Conservation (phyloP, 768 basidiomycete genomes). For the Russula sp. region DNA sequence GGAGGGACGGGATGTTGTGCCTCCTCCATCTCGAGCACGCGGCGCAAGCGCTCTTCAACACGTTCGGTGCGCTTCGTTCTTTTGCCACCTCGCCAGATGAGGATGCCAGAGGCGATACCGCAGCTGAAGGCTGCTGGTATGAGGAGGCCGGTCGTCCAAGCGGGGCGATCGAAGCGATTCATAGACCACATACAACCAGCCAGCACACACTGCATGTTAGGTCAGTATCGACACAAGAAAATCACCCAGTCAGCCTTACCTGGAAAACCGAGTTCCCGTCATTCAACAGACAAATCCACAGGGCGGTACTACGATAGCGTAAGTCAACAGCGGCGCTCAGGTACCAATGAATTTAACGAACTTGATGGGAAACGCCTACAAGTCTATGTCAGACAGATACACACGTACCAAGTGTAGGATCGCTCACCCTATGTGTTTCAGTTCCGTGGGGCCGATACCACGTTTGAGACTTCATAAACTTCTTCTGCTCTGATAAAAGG, state of each 20-base stretch:
- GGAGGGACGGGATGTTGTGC: neutral
- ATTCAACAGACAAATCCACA: constrained; percentile 65
- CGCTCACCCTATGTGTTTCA: constrained; percentile 62
- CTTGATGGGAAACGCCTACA: constrained; percentile 66
- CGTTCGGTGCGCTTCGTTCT: constrained; percentile 61
- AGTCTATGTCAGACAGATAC: constrained; percentile 31
- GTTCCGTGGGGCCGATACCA: constrained; percentile 88
- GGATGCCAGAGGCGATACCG: constrained; percentile 64
- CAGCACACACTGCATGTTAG: constrained; percentile 43
- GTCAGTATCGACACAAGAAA: constrained; percentile 9
- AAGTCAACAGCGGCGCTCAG: neutral
- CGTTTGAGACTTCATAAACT: constrained; percentile 66
- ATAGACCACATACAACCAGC: constrained; percentile 80
- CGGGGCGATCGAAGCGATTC: constrained; percentile 61
- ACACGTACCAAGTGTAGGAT: constrained; percentile 10
- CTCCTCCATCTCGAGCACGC: constrained; percentile 35
- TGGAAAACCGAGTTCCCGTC: constrained; percentile 82
- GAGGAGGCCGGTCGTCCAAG: constrained; percentile 61
- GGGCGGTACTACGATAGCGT: constrained; percentile 43
- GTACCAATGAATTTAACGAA: constrained; percentile 28
- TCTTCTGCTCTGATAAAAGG: constrained; percentile 49
- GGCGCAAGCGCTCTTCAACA: constrained; percentile 55
- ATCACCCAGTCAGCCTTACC: constrained; percentile 31
- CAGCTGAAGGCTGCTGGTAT: constrained; percentile 72
- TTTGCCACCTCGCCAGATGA: constrained; percentile 70